These are phyloP conservation scores for Rhexocercosporidium sp. DNA, from an alignment of 2,329 filamentous ascomycete species.

Conservation along the genomic window DNA sequence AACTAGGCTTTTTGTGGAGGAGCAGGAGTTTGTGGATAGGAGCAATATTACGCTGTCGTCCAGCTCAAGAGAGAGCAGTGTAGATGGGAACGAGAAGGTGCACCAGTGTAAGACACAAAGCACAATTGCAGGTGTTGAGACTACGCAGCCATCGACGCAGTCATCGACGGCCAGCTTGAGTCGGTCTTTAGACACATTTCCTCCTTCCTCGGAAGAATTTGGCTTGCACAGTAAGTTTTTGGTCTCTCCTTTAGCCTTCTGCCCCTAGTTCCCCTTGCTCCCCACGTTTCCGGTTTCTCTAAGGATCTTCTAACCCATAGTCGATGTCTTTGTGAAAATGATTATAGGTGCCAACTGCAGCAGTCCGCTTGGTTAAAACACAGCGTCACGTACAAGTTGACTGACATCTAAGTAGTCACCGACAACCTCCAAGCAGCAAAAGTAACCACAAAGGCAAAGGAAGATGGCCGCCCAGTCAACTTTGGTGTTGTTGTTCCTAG, in stretches of 20 bases:
- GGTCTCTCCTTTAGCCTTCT: background rate
- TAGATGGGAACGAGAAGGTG: background rate
- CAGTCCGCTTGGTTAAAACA: background rate
- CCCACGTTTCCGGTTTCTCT: background rate
- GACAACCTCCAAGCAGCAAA: constrained; percentile 21
- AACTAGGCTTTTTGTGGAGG: constrained; percentile 29
- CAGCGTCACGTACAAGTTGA: background rate
- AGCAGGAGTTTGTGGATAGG: constrained; percentile 22
- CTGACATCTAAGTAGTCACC: constrained; percentile 9
- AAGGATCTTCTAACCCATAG: too few species aligned
- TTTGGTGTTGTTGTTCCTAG: constrained; percentile 77
- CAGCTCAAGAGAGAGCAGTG: constrained; percentile 1
- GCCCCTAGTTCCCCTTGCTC: background rate
- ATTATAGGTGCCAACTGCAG: background rate
- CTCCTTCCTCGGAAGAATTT: constrained; percentile 26
- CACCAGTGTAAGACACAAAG: constrained; percentile 10
- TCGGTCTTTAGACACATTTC: constrained; percentile 25
- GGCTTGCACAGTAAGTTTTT: constrained; percentile 29
- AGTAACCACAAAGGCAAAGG: constrained; percentile 24
- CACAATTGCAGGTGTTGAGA: constrained; percentile 12
- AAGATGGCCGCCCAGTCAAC: constrained; percentile 61
- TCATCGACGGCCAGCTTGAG: constrained; percentile 27
- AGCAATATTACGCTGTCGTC: background rate
- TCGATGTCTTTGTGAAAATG: too few species aligned
- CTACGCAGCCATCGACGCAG: background rate